Conservation (phyloP, 495 filamentous ascomycete species). For the Neurospora pannonica region DNA sequence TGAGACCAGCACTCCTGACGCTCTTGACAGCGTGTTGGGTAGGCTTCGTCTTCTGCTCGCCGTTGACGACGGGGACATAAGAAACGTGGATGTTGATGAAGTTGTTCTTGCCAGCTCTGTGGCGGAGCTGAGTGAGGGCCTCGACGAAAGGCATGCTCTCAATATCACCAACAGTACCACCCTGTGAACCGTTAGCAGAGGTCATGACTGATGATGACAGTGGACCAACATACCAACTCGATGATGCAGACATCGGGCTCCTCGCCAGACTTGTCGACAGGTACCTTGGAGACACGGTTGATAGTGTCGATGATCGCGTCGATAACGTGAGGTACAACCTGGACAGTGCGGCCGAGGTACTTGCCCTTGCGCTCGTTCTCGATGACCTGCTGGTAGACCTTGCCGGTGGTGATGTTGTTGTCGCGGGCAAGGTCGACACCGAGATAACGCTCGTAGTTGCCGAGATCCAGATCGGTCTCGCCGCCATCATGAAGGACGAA, state of each 20-base stretch:
- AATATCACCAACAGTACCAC: constrained; percentile 58
- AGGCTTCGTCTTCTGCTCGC: constrained; percentile 97
- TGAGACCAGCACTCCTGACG: constrained; percentile 69
- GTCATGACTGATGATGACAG: not conserved
- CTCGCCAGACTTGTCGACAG: constrained; percentile 74
- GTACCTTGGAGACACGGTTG: constrained; percentile 71
- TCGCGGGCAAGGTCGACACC: constrained; percentile 59
- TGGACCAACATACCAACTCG: constrained; percentile 35
- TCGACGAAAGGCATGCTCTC: constrained; percentile 87
- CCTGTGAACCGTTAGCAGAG: constrained; percentile 6
- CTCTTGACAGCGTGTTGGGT: constrained; percentile 84
- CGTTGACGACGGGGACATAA: constrained; percentile 56
- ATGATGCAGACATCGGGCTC: constrained; percentile 89
- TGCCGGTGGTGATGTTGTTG: constrained; percentile 92
- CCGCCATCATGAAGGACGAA: constrained; percentile 30
- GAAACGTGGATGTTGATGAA: constrained; percentile 82
- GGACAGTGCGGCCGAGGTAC: constrained; percentile 88
- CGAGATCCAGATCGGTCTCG: constrained; percentile 71
- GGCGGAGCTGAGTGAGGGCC: constrained; percentile 67
- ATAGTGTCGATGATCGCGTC: constrained; percentile 91
- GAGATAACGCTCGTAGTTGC: constrained; percentile 73
- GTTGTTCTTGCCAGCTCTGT: constrained; percentile 64
- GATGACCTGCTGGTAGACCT: constrained; percentile 86
- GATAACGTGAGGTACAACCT: constrained; percentile 87
- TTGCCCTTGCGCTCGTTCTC: constrained; percentile 62